Percentiles rank a stretch among this genome's conserved stretches.
Conservation (phyloP, 371 early-diverging fungal species). For the Saksenaea vasiformis region DNA sequence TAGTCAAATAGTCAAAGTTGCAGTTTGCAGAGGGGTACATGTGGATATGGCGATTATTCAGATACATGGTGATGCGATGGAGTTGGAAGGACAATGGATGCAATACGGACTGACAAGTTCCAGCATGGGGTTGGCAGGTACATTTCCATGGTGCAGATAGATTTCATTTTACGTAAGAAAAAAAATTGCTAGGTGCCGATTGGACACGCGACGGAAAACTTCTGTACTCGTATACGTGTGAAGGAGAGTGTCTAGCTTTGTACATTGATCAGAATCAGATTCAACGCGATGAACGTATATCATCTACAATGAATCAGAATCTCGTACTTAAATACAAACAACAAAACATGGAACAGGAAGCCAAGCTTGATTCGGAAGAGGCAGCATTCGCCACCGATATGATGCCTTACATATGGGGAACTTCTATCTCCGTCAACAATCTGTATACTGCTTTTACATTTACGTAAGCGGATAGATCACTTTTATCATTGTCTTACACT, state of each 20-base stretch:
- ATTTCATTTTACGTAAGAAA: not conserved
- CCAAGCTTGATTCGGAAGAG: conserved; percentile 10
- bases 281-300: not conserved
- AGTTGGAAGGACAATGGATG: not conserved
- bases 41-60: not conserved
- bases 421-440: not conserved
- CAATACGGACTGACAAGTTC: conserved; percentile 1
- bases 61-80: not conserved
- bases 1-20: not conserved
- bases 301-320: conserved; percentile 3
- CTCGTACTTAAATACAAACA: conserved; percentile 11
- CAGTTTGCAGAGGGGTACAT: not conserved
- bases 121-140: conserved; percentile 9
- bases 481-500: not conserved
- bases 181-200: not conserved
- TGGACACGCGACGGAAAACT: conserved; percentile 9
- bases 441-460: conserved; percentile 5
- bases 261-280: not conserved
- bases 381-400: not conserved
- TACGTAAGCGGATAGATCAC: not conserved
- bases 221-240: conserved; percentile 6
- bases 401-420: not conserved
- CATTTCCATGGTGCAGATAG: not conserved
- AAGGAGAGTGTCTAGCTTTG: conserved; percentile 7
- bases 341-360: conserved; percentile 11